Evolutionary conservation across 495 filamentous ascomycete species (phyloP).

Genomic region (Chaetomidium leptoderma): DNA sequence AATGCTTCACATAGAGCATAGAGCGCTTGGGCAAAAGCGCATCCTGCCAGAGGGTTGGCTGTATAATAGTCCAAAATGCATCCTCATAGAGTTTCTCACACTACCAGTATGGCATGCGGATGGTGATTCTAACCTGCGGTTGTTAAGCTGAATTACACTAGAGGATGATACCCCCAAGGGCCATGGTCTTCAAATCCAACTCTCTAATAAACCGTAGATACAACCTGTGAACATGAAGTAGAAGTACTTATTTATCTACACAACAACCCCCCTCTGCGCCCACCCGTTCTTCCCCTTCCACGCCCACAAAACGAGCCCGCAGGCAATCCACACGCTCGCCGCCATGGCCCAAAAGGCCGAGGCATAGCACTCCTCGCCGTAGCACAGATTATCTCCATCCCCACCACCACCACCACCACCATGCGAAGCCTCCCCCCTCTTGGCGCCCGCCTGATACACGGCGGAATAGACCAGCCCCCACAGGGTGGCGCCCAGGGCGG

Average conservation of each 20-base stretch:
- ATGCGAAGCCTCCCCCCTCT: constrained; percentile 17
- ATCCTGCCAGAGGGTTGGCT: constrained; percentile 25
- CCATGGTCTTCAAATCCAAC: too few species aligned
- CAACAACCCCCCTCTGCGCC: constrained; percentile 71
- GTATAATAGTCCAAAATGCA: constrained; percentile 26
- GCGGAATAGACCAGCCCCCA: constrained; percentile 81
- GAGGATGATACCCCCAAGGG: too few species aligned
- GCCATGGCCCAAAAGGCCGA: constrained; percentile 77
- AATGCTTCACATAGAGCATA: constrained; percentile 28
- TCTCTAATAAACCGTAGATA: too few species aligned
- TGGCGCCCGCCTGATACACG: constrained; percentile 67
- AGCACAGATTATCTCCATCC: constrained; percentile 54
- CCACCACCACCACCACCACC: constrained; percentile 16
- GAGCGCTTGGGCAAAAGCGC: constrained; percentile 26
- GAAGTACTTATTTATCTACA: constrained; percentile 43
- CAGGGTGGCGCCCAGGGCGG: constrained; percentile 74
- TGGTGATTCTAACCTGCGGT: too few species aligned
- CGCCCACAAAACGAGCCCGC: constrained; percentile 66
- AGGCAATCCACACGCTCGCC: constrained; percentile 69
- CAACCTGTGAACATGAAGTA: too few species aligned
- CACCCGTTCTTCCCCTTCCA: constrained; percentile 78
- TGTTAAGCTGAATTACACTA: too few species aligned
- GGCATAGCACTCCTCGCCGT: constrained; percentile 75
- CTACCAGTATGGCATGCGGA: too few species aligned
- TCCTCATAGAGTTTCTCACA: constrained; percentile 17